Conservation (phyloP, 1,139 yeast genomes). For the Pichia sp. region DNA sequence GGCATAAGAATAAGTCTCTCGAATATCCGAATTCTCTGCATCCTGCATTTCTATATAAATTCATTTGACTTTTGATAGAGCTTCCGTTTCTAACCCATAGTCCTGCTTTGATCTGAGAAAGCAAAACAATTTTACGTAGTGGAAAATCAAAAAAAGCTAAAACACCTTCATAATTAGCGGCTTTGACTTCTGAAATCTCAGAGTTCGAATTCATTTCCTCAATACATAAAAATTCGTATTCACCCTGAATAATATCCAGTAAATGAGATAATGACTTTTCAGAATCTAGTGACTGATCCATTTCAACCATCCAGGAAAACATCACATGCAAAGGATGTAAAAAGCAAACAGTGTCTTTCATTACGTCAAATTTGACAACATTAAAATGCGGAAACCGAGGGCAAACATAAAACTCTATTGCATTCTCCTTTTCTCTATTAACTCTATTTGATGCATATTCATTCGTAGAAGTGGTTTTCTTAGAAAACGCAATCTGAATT, state of each 20-base stretch:
- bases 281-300: constrained; percentile 27
- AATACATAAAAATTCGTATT: constrained; percentile 11
- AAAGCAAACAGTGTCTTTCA: constrained; percentile 51
- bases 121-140: constrained; percentile 54
- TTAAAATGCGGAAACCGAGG: constrained; percentile 18
- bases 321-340: constrained; percentile 78
- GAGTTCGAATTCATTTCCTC: constrained; percentile 1
- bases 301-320: constrained; percentile 62
- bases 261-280: constrained; percentile 12
- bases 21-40: constrained; percentile 76
- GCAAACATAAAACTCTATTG: constrained; percentile 12
- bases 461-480: too few relatives aligned
- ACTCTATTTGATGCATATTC: too few relatives aligned
- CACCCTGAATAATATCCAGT: constrained; percentile 15
- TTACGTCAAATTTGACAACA: constrained; percentile 32
- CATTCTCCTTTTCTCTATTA: constrained; percentile 11
- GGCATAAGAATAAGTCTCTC: constrained; percentile 69
- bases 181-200: background rate
- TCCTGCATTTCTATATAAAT: constrained; percentile 73
- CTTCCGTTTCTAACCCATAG: constrained; percentile 62
- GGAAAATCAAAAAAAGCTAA: constrained; percentile 61
- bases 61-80: constrained; percentile 70
- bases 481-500: constrained; percentile 3
- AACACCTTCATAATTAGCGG: constrained; percentile 15
- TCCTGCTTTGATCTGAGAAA: constrained; percentile 51